Evolutionary conservation across 2,329 filamentous ascomycete genomes (phyloP).

Genomic region (Penicillium nordicum): DNA sequence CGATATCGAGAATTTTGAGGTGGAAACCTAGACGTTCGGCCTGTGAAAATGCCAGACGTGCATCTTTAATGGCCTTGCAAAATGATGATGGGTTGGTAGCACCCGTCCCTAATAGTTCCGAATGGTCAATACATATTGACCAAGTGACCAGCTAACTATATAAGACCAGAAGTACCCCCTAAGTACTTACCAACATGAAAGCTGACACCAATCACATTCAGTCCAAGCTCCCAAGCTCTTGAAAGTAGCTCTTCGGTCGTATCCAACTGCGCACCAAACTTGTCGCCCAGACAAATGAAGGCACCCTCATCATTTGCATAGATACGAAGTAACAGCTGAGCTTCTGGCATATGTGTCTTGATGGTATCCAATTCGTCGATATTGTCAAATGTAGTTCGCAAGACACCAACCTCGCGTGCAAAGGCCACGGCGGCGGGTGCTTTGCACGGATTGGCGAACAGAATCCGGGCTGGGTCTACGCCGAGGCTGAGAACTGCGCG

Average conservation of each 20-base stretch:
- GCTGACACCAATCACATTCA: conserved; percentile 27
- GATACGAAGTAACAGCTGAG: conserved; percentile 24
- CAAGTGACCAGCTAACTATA: not conserved
- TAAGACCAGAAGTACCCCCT: not conserved
- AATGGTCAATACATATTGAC: not conserved
- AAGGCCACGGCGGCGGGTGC: conserved; percentile 17
- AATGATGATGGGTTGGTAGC: conserved; percentile 19
- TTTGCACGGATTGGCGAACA: conserved; percentile 32
- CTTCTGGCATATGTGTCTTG: conserved; percentile 16
- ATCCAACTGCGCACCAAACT: conserved; percentile 24
- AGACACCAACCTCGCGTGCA: conserved; percentile 17
- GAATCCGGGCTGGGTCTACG: conserved; percentile 24
- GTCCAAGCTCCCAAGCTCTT: conserved; percentile 20
- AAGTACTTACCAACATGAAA: conserved; percentile 28
- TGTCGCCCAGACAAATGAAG: conserved; percentile 15
- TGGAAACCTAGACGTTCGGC: conserved; percentile 14
- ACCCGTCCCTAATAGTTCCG: conserved; percentile 10
- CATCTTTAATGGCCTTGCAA: conserved; percentile 17
- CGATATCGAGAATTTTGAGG: conserved; percentile 25
- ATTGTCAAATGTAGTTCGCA: conserved; percentile 28
- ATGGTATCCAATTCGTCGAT: conserved; percentile 28
- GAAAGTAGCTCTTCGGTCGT: conserved; percentile 15
- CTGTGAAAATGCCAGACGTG: conserved; percentile 15
- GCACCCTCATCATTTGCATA: conserved; percentile 18
- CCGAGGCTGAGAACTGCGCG: conserved; percentile 19